Evolutionary conservation across 768 basidiomycete species (phyloP).

Genomic region (Mycena alexandri): DNA sequence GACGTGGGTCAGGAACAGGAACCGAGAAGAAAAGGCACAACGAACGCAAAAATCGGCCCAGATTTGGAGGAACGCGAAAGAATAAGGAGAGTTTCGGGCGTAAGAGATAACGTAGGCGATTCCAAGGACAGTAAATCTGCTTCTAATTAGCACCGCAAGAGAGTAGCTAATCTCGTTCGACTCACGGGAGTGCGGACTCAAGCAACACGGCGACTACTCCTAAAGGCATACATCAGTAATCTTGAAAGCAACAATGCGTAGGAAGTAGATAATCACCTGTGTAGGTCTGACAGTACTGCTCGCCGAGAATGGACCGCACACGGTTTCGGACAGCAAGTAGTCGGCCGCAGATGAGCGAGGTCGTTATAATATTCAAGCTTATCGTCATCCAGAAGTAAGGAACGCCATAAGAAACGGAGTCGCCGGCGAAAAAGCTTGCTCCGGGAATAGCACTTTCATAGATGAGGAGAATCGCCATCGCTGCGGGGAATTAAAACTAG

Average conservation of each 20-base stretch:
- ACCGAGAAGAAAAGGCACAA: neutral
- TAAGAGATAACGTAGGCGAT: slow-evolving; percentile 45
- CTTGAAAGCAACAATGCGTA: neutral
- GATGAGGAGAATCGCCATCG: slow-evolving; percentile 45
- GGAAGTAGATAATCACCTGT: slow-evolving; percentile 35
- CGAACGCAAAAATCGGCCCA: slow-evolving; percentile 51
- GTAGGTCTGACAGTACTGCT: slow-evolving; percentile 44
- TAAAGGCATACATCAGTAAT: neutral
- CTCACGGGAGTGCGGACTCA: slow-evolving; percentile 45
- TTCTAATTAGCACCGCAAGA: too few relatives aligned
- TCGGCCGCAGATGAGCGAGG: slow-evolving; percentile 47
- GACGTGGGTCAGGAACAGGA: neutral
- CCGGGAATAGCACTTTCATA: slow-evolving; percentile 47
- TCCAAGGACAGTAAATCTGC: slow-evolving; percentile 44
- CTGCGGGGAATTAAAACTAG: slow-evolving; percentile 30
- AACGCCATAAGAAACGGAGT: slow-evolving; percentile 45
- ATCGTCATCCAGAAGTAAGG: slow-evolving; percentile 49
- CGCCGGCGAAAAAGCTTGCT: slow-evolving; percentile 46
- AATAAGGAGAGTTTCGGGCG: slow-evolving; percentile 43
- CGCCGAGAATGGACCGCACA: slow-evolving; percentile 39
- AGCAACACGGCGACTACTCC: slow-evolving; percentile 45
- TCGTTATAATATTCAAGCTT: slow-evolving; percentile 49
- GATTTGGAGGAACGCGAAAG: slow-evolving; percentile 46
- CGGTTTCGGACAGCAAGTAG: slow-evolving; percentile 39
- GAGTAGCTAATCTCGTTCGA: too few relatives aligned